These are phyloP conservation scores for Xylaria digitata DNA, from an alignment of 2,329 filamentous ascomycete species.

Conservation along the genomic window DNA sequence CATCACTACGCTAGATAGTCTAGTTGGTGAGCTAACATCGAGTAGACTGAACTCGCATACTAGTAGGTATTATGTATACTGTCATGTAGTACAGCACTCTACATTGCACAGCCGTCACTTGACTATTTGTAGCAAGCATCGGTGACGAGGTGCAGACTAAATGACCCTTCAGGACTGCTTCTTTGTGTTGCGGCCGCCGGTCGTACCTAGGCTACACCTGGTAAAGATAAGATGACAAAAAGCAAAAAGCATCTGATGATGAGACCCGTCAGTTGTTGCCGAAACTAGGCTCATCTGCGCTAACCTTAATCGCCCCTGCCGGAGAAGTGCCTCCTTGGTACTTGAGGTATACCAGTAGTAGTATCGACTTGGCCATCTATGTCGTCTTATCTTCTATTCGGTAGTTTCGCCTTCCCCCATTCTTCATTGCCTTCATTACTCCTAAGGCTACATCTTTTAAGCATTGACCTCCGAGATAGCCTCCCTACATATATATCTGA, in stretches of 20 bases:
- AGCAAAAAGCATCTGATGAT: slow-evolving; percentile 5
- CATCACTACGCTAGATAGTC: not conserved
- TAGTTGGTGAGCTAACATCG: not conserved
- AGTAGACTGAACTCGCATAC: not conserved
- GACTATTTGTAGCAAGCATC: slow-evolving; percentile 5
- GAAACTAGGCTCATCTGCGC: not conserved
- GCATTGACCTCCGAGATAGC: slow-evolving; percentile 11
- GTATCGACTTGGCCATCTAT: not conserved
- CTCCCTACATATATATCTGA: not conserved
- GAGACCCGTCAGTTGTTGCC: slow-evolving; percentile 5
- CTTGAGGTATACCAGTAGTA: not conserved
- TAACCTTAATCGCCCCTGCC: slow-evolving; percentile 7
- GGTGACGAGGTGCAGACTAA: not conserved
- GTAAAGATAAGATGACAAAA: not conserved
- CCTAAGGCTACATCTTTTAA: not conserved
- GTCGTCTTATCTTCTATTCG: not conserved
- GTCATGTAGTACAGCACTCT: too few relatives aligned
- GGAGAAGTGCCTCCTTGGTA: slow-evolving; percentile 2
- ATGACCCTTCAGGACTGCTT: not conserved
- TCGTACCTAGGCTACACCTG: not conserved
- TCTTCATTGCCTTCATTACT: too few relatives aligned
- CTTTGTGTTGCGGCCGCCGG: slow-evolving; percentile 5
- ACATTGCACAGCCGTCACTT: not conserved
- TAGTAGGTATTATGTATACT: not conserved
- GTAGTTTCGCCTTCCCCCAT: not conserved